Evolutionary conservation across 2,329 filamentous ascomycete species (phyloP), one percentile per base, ranked within the genome.

Genomic region (Pyrenochaeta sp.): DNA sequence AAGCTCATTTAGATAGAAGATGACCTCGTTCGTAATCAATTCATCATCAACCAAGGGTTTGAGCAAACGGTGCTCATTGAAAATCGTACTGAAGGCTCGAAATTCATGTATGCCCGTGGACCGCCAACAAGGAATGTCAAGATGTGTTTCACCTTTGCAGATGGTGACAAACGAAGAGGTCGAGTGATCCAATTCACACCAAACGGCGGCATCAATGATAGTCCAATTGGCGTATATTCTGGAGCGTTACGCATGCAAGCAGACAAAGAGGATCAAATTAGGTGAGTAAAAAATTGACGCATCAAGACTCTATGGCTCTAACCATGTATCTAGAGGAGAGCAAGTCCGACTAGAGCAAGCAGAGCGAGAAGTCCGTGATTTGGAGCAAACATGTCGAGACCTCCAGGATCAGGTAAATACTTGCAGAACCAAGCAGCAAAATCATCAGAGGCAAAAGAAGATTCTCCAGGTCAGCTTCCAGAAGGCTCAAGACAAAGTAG

Each of bases 41-140:
- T 98, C 41, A 89, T 99, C 67, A 95, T 98, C 71, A 89, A 88
- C 57, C 84, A 92, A 63, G 78, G 79, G 6, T 91, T 97, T 46
- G 95, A 99, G 57, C 93, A 97, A 73, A 86, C 89, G 7, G 85
- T 97, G 5, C 81, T 99, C 0, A 86, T 97, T 48, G 81, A 87
- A 49, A 81, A 88, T 27, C 81, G 90, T 23, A 75, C 81, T 1
- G 84, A 91, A 50, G 95, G 89, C 1, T 81, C 88, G 37, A 77
- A 81, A 3, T 83, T 90, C 40, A 90, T 97, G 83, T 86, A 89
- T 55, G 81, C 83, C 47, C 81, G 80, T 18, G 78, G 61, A 7
- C 36, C 54, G 6, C 35, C 78, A 35, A 79, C 79, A n/a, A 81
- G 77, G 12, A 94, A 97, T 59, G 90, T 94, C 10, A 84, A 81